These are phyloP conservation scores for Emergomyces pasteurianus DNA, from an alignment of 2,329 filamentous ascomycete species.

Conservation along the genomic window DNA sequence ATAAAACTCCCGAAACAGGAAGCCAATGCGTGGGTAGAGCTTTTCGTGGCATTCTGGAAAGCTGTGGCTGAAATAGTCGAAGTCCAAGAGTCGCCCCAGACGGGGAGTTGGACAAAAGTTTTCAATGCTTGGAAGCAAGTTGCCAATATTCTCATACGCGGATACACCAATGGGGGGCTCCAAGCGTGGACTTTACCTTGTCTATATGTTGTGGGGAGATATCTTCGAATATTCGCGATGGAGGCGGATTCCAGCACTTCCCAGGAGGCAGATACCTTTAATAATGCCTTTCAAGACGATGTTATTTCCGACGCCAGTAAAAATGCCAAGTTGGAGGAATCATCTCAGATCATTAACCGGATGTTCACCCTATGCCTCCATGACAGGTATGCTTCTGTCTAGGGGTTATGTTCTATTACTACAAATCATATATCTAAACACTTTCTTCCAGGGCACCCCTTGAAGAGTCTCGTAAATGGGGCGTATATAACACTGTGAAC, in stretches of 20 bases:
- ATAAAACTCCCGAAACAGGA: constrained; percentile 53
- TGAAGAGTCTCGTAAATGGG: constrained; percentile 93
- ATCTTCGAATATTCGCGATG: constrained; percentile 78
- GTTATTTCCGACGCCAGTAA: constrained; percentile 64
- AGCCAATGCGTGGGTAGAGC: constrained; percentile 69
- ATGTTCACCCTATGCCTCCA: constrained; percentile 85
- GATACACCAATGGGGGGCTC: constrained; percentile 65
- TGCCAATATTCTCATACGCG: constrained; percentile 62
- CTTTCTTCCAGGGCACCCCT: constrained; percentile 54
- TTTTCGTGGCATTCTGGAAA: constrained; percentile 77
- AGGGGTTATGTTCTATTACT: neutral
- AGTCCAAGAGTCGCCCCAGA: constrained; percentile 42
- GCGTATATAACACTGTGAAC: constrained; percentile 88
- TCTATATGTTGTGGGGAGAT: constrained; percentile 76
- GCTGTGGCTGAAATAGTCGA: constrained; percentile 61
- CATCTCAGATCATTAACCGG: constrained; percentile 77
- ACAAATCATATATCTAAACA: constrained; percentile 1
- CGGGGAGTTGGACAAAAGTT: constrained; percentile 63
- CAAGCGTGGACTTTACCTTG: constrained; percentile 88
- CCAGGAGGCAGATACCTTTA: constrained; percentile 37
- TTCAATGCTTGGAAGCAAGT: constrained; percentile 87
- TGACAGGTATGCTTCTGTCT: constrained; percentile 56
- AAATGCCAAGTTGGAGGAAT: constrained; percentile 79
- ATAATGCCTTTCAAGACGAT: constrained; percentile 60
- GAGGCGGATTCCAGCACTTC: constrained; percentile 64